phyloP scores from a whole-genome alignment of 306 rosid species.

The Malus sieversii region DNA sequence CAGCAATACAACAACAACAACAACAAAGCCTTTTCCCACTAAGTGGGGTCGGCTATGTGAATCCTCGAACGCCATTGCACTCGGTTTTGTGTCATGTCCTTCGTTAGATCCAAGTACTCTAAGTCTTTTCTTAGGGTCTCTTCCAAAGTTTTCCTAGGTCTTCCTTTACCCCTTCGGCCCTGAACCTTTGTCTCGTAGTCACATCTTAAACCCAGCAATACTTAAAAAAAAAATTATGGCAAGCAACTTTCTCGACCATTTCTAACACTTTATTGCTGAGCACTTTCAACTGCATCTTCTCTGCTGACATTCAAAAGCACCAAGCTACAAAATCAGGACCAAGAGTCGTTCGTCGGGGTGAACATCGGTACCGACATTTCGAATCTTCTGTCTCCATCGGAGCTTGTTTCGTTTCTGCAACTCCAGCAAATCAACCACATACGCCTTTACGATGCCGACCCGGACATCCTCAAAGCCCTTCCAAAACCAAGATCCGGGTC shows the following conservation, averaged over 20 bases:
- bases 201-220: too few relatives aligned
- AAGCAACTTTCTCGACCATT: background rate
- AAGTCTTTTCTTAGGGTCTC: too few relatives aligned
- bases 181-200: too few relatives aligned
- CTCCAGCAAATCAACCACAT: slow-evolving; percentile 56
- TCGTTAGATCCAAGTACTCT: too few relatives aligned
- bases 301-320: background rate
- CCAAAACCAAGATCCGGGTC: slow-evolving; percentile 54
- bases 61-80: too few relatives aligned
- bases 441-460: slow-evolving; percentile 70
- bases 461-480: slow-evolving; percentile 58
- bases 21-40: too few relatives aligned
- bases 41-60: too few relatives aligned
- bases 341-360: slow-evolving; percentile 61
- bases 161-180: too few relatives aligned
- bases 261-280: background rate
- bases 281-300: slow-evolving; percentile 29
- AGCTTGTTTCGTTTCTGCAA: slow-evolving; percentile 46
- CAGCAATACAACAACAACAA: too few relatives aligned
- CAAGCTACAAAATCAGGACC: slow-evolving; percentile 24
- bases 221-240: background rate
- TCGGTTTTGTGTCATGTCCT: too few relatives aligned
- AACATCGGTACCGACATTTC: slow-evolving; percentile 80
- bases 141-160: too few relatives aligned
- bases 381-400: slow-evolving; percentile 38